phyloP scores from a whole-genome alignment of 768 basidiomycete species.

The Boletellus ananas region DNA sequence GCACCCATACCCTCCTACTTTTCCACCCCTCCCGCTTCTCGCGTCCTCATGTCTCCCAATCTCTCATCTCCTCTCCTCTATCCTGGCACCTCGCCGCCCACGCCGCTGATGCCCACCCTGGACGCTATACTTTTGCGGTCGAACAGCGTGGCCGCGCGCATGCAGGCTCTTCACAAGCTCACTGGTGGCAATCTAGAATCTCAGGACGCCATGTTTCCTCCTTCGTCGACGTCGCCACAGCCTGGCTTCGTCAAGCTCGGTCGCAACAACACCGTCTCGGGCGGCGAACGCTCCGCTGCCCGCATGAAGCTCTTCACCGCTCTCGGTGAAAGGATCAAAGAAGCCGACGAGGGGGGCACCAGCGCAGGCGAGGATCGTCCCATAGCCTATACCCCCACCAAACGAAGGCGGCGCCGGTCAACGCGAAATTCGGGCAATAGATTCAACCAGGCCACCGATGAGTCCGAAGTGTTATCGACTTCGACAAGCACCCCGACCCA shows the following conservation, averaged over 20 bases:
- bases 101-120: conserved; percentile 65
- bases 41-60: conserved; percentile 40
- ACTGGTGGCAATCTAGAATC: conserved; percentile 65
- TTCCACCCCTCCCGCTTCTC: conserved; percentile 40
- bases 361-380: conserved; percentile 56
- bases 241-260: conserved; percentile 45
- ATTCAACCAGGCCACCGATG: conserved; percentile 43
- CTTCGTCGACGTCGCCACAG: conserved; percentile 46
- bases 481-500: conserved; percentile 60
- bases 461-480: conserved; percentile 38
- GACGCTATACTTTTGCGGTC: conserved; percentile 84
- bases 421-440: conserved; percentile 34
- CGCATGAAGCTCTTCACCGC: conserved; percentile 64
- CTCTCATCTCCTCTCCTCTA: conserved; percentile 53
- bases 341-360: conserved; percentile 59
- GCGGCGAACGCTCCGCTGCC: conserved; percentile 73
- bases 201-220: conserved; percentile 52
- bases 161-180: conserved; percentile 79
- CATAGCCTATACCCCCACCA: conserved; percentile 42
- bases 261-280: conserved; percentile 80
- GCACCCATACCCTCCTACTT: conserved; percentile 58
- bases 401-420: conserved; percentile 57
- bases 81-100: conserved; percentile 61
- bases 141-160: conserved; percentile 81
- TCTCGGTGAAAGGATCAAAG: conserved; percentile 54